phyloP scores from a whole-genome alignment of 306 rosid genomes.

The Vachellia collinsii region DNA sequence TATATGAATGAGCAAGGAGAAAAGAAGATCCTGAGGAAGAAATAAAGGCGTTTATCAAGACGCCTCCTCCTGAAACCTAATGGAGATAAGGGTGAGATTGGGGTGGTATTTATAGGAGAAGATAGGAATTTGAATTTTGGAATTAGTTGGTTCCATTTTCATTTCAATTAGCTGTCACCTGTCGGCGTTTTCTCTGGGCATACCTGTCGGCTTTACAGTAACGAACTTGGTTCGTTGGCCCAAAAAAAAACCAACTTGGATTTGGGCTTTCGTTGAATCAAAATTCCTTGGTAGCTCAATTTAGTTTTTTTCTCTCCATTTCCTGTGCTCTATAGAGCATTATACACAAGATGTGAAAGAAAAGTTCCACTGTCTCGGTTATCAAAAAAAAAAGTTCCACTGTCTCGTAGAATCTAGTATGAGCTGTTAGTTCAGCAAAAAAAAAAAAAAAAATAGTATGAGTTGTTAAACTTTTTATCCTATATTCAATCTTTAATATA shows the following conservation, averaged over 20 bases:
- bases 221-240: background rate
- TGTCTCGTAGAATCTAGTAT: too few relatives aligned
- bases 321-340: too few relatives aligned
- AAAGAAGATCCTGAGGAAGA: background rate
- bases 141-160: background rate
- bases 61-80: conserved; percentile 8
- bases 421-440: too few relatives aligned
- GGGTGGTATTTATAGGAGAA: background rate
- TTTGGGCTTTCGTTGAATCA: background rate
- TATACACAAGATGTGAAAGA: too few relatives aligned
- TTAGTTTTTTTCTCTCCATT: too few relatives aligned
- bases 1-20: background rate
- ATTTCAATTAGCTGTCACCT: background rate
- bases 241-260: background rate
- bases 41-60: background rate
- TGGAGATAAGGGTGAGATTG: background rate
- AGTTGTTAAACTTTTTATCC: too few relatives aligned
- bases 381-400: too few relatives aligned
- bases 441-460: too few relatives aligned
- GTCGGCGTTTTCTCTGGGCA: background rate
- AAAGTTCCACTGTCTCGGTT: too few relatives aligned
- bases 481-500: too few relatives aligned
- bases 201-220: background rate
- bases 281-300: too few relatives aligned
- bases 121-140: background rate